phyloP scores from a whole-genome alignment of 2,329 filamentous ascomycete species.

The Hypoxylon sp. region DNA sequence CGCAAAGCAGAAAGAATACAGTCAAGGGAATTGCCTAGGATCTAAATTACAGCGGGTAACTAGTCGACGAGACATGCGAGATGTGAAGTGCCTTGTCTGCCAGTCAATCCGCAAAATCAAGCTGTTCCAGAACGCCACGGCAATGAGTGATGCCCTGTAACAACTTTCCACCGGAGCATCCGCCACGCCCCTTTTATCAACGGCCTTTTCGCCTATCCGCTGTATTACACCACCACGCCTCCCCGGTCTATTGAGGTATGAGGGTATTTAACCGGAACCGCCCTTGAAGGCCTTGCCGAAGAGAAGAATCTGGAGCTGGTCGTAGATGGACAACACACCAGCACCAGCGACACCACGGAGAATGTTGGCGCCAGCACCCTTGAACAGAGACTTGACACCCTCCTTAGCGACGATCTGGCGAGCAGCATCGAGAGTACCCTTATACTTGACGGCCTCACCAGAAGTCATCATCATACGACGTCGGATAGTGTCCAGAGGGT shows the following conservation, averaged over 20 bases:
- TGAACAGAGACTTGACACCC: conserved; percentile 99
- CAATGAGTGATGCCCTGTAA: conserved; percentile 56
- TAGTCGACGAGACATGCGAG: conserved; percentile 64
- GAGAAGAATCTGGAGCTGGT: conserved; percentile 98
- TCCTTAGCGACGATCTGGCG: conserved; percentile 97
- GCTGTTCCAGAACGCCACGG: conserved; percentile 58
- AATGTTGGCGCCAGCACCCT: conserved; percentile 99
- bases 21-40: conserved; percentile 70
- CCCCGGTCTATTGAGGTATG: conserved; percentile 61
- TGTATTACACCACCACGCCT: conserved; percentile 58
- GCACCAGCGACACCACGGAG: conserved; percentile 99
- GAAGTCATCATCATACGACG: conserved; percentile 99
- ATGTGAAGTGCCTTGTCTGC: conserved; percentile 57
- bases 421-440: conserved; percentile 93
- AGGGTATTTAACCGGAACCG: conserved; percentile 65
- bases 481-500: conserved; percentile 99
- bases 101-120: conserved; percentile 55
- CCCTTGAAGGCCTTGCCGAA: conserved; percentile 99
- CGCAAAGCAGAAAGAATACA: conserved; percentile 58
- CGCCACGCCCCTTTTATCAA: conserved; percentile 62
- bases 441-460: conserved; percentile 99
- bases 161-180: conserved; percentile 63
- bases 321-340: conserved; percentile 99
- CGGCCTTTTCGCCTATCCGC: conserved; percentile 51
- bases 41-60: conserved; percentile 75